Evolutionary conservation across 768 basidiomycete genomes (phyloP), one percentile per base, ranked within the genome.

Genomic region (Gymnopilus dilepis): DNA sequence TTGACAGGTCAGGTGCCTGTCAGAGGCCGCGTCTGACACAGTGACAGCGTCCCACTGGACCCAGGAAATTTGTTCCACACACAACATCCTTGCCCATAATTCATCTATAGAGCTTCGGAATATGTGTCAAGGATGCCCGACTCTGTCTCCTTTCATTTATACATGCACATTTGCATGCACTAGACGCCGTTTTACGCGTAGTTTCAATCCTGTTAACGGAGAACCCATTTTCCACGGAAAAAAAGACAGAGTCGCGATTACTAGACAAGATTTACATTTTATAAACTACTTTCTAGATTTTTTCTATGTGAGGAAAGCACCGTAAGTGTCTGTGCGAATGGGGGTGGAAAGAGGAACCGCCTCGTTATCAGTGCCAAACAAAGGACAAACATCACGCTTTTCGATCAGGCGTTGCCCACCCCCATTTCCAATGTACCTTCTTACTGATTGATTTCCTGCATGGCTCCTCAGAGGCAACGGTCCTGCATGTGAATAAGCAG

Each of bases 311-410:
- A 19, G 43, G 43, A 45, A n/a, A 45, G 43, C 43, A 11, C 43
- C 34, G 4, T n/a, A 45, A 6, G 4, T 19, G 43, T 45, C 22
- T n/a, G 22, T 19, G 22, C 22, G 43, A 28, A 52, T 22, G 7
- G 6, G 19, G 26, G 6, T 19, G 33, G 6, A 22, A 22, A 6
- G 50, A 52, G 50, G 50, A 52, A 52, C 50, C 26, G 13, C 6
- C 50, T 19, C 26, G 13, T 30, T 52, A 52, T 52, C 50, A 52
- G 50, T 19, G 50, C 19, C 50, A 52, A 52, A 52, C 50, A 52
- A 52, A 26, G 50, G n/a, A 52, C 50, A 52, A 52, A 52, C 33
- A 52, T 52, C 50, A 52, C 50, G 50, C 4, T 52, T 30, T 28
- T 30, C 24, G 13, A 19, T 22, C 50, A 52, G 9, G 50, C 50